Evolutionary conservation across 495 filamentous ascomycete species (phyloP).

Genomic region (Astrocystis sublimbata): DNA sequence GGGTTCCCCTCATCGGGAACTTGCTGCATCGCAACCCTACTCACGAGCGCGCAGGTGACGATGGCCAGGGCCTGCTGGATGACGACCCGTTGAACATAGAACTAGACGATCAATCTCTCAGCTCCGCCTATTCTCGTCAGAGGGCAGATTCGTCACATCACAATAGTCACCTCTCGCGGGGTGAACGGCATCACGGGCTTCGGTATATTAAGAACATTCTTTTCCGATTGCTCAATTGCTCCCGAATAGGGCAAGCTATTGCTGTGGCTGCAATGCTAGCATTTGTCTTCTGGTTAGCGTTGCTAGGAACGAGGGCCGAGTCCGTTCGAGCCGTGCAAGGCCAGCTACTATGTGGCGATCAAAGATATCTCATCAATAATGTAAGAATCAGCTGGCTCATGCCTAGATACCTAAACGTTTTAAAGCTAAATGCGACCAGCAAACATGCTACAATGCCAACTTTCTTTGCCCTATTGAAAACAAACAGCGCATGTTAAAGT

Average conservation of each 20-base stretch:
- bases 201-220: neutral
- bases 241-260: constrained; percentile 2
- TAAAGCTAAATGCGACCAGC: constrained; percentile 23
- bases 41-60: constrained; percentile 15
- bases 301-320: neutral
- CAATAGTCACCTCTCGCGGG: neutral
- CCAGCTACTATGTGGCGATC: constrained; percentile 39
- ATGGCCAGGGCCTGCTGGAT: constrained; percentile 27
- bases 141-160: neutral
- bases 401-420: neutral
- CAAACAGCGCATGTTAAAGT: constrained; percentile 38
- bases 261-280: neutral
- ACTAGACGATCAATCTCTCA: constrained; percentile 14
- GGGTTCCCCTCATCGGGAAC: constrained; percentile 18
- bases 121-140: neutral
- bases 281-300: constrained; percentile 12
- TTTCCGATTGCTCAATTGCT: neutral
- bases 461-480: constrained; percentile 46
- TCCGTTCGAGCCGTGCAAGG: neutral
- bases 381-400: constrained; percentile 24
- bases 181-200: neutral
- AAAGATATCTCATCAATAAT: constrained; percentile 38
- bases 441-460: constrained; percentile 45
- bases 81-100: constrained; percentile 29
- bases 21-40: constrained; percentile 9